A percentile compares a stretch with the other conserved stretches of the same genome.
These are phyloP conservation scores for Raphanus sativus DNA, from an alignment of 345 rosid species.

Conservation along the genomic window DNA sequence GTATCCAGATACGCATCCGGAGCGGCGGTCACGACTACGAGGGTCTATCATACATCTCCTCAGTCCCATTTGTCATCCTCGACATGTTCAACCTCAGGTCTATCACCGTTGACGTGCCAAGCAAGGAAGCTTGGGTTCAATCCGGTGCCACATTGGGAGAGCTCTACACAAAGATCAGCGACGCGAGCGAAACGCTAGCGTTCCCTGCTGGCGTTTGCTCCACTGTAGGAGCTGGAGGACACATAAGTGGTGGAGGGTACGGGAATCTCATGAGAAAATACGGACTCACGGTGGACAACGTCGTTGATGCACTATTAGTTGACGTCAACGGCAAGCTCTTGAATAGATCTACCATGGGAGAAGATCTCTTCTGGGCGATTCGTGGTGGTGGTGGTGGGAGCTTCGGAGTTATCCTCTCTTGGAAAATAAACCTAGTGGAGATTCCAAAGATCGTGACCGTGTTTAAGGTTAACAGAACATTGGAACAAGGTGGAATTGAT, in stretches of 20 bases:
- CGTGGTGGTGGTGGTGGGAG: conserved; percentile 62
- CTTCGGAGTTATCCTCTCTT: conserved; percentile 52
- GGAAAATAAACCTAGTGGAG: conserved; percentile 48
- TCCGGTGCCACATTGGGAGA: conserved; percentile 61
- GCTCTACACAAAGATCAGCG: conserved; percentile 43
- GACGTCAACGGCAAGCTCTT: conserved; percentile 47
- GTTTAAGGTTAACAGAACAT: conserved; percentile 29
- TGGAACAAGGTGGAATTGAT: conserved; percentile 38
- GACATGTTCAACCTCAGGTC: conserved; percentile 49
- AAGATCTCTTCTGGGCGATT: conserved; percentile 63
- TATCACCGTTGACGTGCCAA: conserved; percentile 34
- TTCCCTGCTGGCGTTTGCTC: conserved; percentile 55
- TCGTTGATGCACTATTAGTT: conserved; percentile 47
- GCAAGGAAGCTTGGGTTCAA: conserved; percentile 48
- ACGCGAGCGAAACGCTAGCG: conserved; percentile 44
- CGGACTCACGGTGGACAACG: conserved; percentile 52
- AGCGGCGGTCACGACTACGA: conserved; percentile 42
- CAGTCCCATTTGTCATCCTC: conserved; percentile 38
- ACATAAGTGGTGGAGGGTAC: conserved; percentile 50
- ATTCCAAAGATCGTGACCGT: conserved; percentile 48
- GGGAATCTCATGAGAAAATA: conserved; percentile 59
- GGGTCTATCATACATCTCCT: conserved; percentile 36
- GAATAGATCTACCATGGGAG: conserved; percentile 50
- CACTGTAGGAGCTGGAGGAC: conserved; percentile 53
- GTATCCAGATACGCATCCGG: conserved; percentile 30